Base-by-base conservation (phyloP, 148 eudicot species). In the Camellia lanceoleosa region DNA sequence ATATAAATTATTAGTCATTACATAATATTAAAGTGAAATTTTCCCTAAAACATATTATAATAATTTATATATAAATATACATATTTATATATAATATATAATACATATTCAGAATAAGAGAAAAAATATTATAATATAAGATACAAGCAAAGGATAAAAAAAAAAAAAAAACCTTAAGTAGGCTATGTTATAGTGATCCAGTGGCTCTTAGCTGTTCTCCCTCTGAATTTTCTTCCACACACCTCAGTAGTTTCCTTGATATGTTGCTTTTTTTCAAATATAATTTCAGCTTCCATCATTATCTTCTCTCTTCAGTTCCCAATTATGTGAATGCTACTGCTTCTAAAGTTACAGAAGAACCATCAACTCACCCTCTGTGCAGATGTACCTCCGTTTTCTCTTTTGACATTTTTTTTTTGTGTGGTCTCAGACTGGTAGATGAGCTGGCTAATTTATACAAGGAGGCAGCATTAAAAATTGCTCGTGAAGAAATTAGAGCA, bases 401-500 rank as follows among this genome's bases (percentile, higher is more conserved):
- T 71, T 79, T 59, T 58, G 63, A 55, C 54, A 7, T 75, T 60
- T 75, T 41, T 9, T 75, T 75, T 30, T 23, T 23, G 30, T 23
- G 30, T n/a, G 75, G 46, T 86, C 61, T 80, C 89, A 94, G 99
- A 80, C 88, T 94, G 79, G 93, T 97, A 74, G 93, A 94, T 81
- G 95, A 97, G 84, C 88, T 97, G 23, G 82, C 89, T 52, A 78
- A 79, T 80, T 81, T 93, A 79, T 87, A 91, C 88, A 97, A 91
- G 84, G 94, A 94, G 74, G 90, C 98, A 70, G 91, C 95, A 75
- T 43, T 87, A 79, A 91, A 88, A 80, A 71, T 81, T 70, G 89
- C 84, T 44, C 89, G 98, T 61, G 98, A 94, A 87, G 92, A 89
- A 66, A 96, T 96, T 77, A 88, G 99, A 81, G 63, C 79, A 13